Base-by-base conservation (phyloP, 352 stramenopile genomes). In the Blastocystis sp. region DNA sequence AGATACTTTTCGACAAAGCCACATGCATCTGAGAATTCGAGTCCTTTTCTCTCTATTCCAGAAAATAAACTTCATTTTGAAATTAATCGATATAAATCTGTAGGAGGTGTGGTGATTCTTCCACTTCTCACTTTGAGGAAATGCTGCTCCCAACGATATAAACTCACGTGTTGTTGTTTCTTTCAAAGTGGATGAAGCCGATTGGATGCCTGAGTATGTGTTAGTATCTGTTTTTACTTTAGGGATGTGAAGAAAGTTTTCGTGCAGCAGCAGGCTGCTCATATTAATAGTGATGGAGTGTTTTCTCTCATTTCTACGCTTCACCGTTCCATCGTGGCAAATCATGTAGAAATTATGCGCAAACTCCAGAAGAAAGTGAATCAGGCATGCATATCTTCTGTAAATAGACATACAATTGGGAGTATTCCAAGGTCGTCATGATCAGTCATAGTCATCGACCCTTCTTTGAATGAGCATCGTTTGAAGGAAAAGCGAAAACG, bases 321-420 rank as follows among this genome's bases (percentile, higher is more conserved):
- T 24, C 71, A 83, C 32, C 71, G 71, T 14, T 83, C 71, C 51
- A 57, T 83, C 19, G 71, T 83, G 27, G 71, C 71, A 42, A 83
- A 83, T 66, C 71, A 49, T 46, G 49, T 83, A 2, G 71, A 83
- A 63, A 54, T 57, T 16, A 83, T 83, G 71, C 46, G 51, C 11
- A 83, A 83, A 66, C 29, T 83, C 4, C 71, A 83, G 24, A 83
- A 83, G 71, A 83, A 83, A 43, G 71, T 83, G 51, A 83, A 83
- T 43, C 71, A 83, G 24, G 71, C 71, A 12, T 83, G 51, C 71
- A 63, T 83, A 14, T 65, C 71, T 29, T 67, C 46, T 14, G 19
- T 57, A 3, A 21, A 59, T 66, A 65, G 51, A 49, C 42, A 83
- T n/a, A 59, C 42, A 46, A 59, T 59, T 43, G 51, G n/a, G 43